Base-by-base conservation (phyloP, 2,329 filamentous ascomycete species). In the Ceratocystiopsis minuta region DNA sequence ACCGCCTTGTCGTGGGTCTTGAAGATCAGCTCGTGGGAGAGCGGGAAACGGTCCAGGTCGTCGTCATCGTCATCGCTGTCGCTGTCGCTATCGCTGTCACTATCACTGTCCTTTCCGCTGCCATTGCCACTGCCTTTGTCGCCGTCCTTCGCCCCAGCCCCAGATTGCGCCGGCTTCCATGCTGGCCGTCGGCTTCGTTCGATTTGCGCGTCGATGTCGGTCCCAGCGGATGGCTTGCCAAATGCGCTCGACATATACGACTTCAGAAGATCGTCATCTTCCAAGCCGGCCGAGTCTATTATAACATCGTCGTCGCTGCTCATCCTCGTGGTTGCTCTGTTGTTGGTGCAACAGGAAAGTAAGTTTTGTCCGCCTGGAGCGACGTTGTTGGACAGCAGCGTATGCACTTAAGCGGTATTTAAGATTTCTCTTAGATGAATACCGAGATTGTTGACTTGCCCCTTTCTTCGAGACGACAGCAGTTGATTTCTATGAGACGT, bases 1-100 rank as follows among this genome's bases (percentile, higher is more conserved):
- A 96, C 75, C 6, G 87, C 76, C 46, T 83, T 78, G 33, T 90
- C 82, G 57, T 98, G 90, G 14, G 88, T 93, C 61, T 92, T 93
- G 55, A 96, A 68, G 24, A 93, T 66, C 57, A 98, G 72, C 60
- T 95, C 87, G 57, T 98, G 90, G 6, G 90, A 92, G 13, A 92
- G 76, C 2, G 90, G 90, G 49, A 79, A 95, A 52, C 93, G 83
- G 53, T 94, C 86, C 38, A 82, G 82, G 28, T 87, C 82, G 17
- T 85, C 67, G 39, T 74, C 72, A 20, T 74, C 67, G 39, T 75
- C 73, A n/a, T n/a, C n/a, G 17, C 70, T 67, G 38, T 74, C 68
- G 50, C 64, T 55, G 37, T 59, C 53, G 42, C 51, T 43, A 16
- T 47, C 51, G 18, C 47, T 48, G 16, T 42, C 40, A 16, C 46